phyloP scores from a whole-genome alignment of 164 flowering plant species.

The Stephania japonica region DNA sequence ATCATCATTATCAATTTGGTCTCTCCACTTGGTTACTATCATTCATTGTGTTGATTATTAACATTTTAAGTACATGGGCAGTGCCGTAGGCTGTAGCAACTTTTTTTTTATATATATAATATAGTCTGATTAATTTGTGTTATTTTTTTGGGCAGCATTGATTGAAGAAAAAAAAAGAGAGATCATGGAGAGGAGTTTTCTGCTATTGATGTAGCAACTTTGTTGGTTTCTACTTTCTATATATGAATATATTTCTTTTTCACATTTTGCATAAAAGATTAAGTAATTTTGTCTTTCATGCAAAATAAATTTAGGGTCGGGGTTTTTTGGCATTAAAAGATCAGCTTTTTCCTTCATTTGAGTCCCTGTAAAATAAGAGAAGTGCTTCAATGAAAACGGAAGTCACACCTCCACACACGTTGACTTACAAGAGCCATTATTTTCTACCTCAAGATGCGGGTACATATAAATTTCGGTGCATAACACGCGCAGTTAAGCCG shows the following conservation, averaged over 20 bases:
- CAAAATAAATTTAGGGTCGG: background rate
- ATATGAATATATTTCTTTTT: background rate
- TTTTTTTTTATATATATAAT: conserved; percentile 7
- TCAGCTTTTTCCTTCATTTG: too few relatives aligned
- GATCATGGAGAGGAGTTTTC: background rate
- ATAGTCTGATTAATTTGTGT: background rate
- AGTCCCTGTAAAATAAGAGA: too few relatives aligned
- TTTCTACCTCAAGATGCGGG: too few relatives aligned
- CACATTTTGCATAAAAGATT: background rate
- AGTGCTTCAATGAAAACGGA: too few relatives aligned
- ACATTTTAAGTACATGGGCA: conserved; percentile 9
- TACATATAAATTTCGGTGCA: too few relatives aligned
- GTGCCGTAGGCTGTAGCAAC: conserved; percentile 7
- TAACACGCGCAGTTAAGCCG: too few relatives aligned
- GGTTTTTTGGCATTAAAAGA: too few relatives aligned
- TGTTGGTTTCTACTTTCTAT: background rate
- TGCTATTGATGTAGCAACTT: background rate
- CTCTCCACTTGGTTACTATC: conserved; percentile 7
- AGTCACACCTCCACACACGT: too few relatives aligned
- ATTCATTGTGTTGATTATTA: conserved; percentile 6
- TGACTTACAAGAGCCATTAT: too few relatives aligned
- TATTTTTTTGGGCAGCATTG: background rate
- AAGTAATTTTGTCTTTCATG: background rate
- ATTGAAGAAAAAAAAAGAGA: background rate
- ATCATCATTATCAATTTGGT: conserved; percentile 9